Evolutionary conservation across 2,329 filamentous ascomycete species (phyloP).

Genomic region (Aspergillus fijiensis): DNA sequence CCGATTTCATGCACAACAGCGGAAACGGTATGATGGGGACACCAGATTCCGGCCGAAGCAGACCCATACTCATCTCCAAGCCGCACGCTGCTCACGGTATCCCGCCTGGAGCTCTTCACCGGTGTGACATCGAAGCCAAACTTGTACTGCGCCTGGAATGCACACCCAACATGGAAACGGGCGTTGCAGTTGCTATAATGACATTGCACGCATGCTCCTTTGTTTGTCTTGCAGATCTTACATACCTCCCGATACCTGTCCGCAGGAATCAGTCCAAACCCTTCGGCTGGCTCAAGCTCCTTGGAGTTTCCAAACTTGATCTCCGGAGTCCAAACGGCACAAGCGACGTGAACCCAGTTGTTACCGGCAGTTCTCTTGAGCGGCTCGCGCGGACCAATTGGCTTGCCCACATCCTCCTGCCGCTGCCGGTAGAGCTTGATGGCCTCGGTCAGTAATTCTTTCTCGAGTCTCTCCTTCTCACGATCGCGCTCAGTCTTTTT

Average conservation of each 20-base stretch:
- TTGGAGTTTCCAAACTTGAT: slow-evolving; percentile 87
- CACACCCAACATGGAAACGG: slow-evolving; percentile 84
- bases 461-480: slow-evolving; percentile 82
- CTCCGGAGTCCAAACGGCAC: slow-evolving; percentile 87
- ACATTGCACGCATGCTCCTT: slow-evolving; percentile 81
- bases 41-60: slow-evolving; percentile 88
- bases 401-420: slow-evolving; percentile 81
- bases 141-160: slow-evolving; percentile 75
- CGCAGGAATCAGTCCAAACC: slow-evolving; percentile 77
- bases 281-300: slow-evolving; percentile 81
- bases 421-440: slow-evolving; percentile 79
- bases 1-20: slow-evolving; percentile 74
- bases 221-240: slow-evolving; percentile 73
- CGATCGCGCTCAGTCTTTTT: slow-evolving; percentile 93
- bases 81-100: slow-evolving; percentile 75
- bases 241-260: slow-evolving; percentile 74
- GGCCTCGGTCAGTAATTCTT: slow-evolving; percentile 75
- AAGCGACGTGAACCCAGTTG: slow-evolving; percentile 97
- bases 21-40: slow-evolving; percentile 80
- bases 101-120: slow-evolving; percentile 82
- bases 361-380: slow-evolving; percentile 93
- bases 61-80: slow-evolving; percentile 77
- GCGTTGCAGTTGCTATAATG: slow-evolving; percentile 55
- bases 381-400: slow-evolving; percentile 80
- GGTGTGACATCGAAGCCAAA: slow-evolving; percentile 89